Percentiles rank a stretch among this genome's conserved stretches.
Conservation (phyloP, 2,329 filamentous ascomycete species). For the Ophiocordyceps camponoti-rufipedis region DNA sequence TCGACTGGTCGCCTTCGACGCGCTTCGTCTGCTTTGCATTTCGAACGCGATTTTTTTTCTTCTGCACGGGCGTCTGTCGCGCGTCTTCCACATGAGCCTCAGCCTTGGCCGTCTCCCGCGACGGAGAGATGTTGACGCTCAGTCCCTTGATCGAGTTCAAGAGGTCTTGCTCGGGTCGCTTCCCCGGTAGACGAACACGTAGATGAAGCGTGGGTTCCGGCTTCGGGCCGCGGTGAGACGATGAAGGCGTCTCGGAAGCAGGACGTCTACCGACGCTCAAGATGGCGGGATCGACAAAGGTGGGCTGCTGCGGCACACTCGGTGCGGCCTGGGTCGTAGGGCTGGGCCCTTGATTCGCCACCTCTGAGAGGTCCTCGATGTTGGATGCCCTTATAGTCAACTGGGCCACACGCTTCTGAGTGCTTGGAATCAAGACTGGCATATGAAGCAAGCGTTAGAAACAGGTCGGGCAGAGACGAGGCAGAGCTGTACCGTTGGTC, state of each 20-base stretch:
- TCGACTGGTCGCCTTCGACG: constrained; percentile 3
- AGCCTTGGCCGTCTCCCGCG: neutral
- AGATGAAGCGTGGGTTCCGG: neutral
- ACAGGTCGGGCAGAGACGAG: neutral
- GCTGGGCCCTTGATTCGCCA: constrained; percentile 7
- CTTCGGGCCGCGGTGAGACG: neutral
- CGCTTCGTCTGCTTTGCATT: constrained; percentile 12
- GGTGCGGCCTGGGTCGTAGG: constrained; percentile 1
- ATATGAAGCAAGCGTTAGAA: neutral
- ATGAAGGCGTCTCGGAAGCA: constrained; percentile 9
- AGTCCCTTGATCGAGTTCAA: constrained; percentile 10
- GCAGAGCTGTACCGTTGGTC: constrained; percentile 39
- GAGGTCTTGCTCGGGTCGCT: constrained; percentile 8
- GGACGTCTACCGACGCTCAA: constrained; percentile 42
- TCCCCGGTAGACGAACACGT: neutral
- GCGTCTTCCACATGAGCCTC: constrained; percentile 1
- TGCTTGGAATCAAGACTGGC: constrained; percentile 20
- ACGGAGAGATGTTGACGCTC: neutral
- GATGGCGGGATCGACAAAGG: constrained; percentile 70
- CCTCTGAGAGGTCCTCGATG: constrained; percentile 25
- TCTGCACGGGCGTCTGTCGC: constrained; percentile 9
- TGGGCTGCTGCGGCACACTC: constrained; percentile 9
- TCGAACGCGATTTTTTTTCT: constrained; percentile 14
- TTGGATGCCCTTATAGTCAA: constrained; percentile 28
- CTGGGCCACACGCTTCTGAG: constrained; percentile 21